Evolutionary conservation across 371 early-diverging fungal species (phyloP).

Genomic region (Basidiobolus meristosporus): DNA sequence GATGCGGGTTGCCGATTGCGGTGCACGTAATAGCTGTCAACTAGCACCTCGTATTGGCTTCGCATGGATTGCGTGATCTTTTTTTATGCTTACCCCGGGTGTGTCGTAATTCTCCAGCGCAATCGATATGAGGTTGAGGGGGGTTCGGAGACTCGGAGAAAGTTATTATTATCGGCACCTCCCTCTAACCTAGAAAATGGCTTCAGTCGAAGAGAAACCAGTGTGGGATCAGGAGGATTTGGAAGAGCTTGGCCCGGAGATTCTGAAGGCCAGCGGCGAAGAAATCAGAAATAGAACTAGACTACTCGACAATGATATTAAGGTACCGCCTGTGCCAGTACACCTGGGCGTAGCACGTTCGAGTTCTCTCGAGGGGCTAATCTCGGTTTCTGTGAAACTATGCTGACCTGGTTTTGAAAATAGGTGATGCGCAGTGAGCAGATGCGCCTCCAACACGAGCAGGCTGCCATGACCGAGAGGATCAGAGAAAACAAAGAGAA

Average conservation of each 20-base stretch:
- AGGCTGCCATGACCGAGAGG: conserved; percentile 69
- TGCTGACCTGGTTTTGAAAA: background rate
- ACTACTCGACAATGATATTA: conserved; percentile 91
- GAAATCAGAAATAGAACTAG: conserved; percentile 83
- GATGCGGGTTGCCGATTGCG: too few species aligned
- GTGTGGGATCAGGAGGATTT: conserved; percentile 13
- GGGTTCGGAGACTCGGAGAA: too few species aligned
- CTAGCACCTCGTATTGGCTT: too few species aligned
- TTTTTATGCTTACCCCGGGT: too few species aligned
- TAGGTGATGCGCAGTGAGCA: conserved; percentile 85
- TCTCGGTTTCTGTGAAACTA: too few species aligned
- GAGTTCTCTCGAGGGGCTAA: background rate
- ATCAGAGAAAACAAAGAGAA: conserved; percentile 99
- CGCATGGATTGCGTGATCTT: too few species aligned
- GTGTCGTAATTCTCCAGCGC: too few species aligned
- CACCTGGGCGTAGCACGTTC: background rate
- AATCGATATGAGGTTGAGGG: too few species aligned
- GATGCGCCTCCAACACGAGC: conserved; percentile 74
- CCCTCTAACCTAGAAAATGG: too few species aligned
- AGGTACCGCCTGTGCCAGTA: conserved; percentile 24
- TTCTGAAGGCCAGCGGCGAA: conserved; percentile 69
- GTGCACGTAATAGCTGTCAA: too few species aligned
- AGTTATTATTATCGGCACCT: too few species aligned
- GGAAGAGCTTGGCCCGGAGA: conserved; percentile 77
- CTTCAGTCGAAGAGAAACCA: background rate